Base-by-base conservation (phyloP, 139 green algal genomes). In the Medakamo hakoo region DNA sequence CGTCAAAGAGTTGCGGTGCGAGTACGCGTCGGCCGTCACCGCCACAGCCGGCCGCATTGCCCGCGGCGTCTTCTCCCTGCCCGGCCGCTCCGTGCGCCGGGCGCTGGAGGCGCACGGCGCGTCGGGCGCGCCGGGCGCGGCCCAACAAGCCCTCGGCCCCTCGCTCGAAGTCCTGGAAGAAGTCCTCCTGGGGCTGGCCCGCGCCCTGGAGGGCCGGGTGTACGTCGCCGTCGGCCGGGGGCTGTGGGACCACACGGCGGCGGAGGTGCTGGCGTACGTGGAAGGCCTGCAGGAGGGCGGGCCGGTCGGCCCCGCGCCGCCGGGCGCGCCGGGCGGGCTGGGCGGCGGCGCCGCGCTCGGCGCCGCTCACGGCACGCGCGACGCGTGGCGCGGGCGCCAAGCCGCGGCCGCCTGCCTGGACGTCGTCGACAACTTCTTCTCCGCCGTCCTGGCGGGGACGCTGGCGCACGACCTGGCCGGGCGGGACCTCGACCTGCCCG, bases 1-100 rank as follows among this genome's bases (percentile, higher is more conserved):
- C 64, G 74, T 84, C 25, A 82, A 82, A 64, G 78, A 84, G 69
- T 63, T 84, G 64, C 76, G 78, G 29, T 76, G 64, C 29, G 72
- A 82, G 62, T 84, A 84, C 60, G 80, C 67, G 52, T 75, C 66
- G 5, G 70, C 68, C 22, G 69, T 79, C 55, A 82, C 70, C n/a
- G 31, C 69, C n/a, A 70, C 60, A 55, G 78, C 72, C 16, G 66
- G 74, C 64, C 68, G 68, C 28, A 72, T 84, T 59, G 59, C 75
- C 18, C 29, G 26, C 2, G 76, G 66, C 26, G 58, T 82, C 24
- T 74, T 71, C 56, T 30, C 27, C 26, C 49, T 49, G 27, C 30
- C 60, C 0, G 30, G 25, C 26, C 63, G 58, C 62, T 66, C 57
- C 31, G 65, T 75, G 49, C 56, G 72, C 56, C 60, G 55, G 57